These are phyloP conservation scores for Xylaria sp. DNA, from an alignment of 2,329 filamentous ascomycete species.

Conservation along the genomic window DNA sequence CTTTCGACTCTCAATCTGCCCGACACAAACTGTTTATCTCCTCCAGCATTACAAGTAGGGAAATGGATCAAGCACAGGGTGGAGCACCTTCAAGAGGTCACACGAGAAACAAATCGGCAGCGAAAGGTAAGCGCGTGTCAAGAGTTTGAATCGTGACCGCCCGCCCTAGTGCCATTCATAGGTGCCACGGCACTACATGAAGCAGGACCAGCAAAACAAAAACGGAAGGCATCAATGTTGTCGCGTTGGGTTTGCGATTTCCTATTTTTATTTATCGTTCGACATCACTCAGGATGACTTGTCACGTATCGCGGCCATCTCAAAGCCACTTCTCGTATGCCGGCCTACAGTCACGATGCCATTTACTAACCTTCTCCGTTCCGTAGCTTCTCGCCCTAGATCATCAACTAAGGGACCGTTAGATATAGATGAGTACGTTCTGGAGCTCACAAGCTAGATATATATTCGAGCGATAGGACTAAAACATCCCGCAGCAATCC, in stretches of 20 bases:
- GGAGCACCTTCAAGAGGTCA: constrained; percentile 39
- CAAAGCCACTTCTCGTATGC: neutral
- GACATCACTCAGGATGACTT: neutral
- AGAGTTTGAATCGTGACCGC: neutral
- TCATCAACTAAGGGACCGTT: constrained; percentile 82
- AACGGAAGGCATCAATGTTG: neutral
- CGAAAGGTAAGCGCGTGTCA: constrained; percentile 41
- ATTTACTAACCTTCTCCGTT: constrained; percentile 45
- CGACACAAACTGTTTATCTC: neutral
- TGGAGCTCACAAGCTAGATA: constrained; percentile 26
- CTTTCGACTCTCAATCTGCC: neutral
- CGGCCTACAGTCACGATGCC: constrained; percentile 34
- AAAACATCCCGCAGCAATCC: constrained; percentile 39
- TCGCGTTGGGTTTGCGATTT: neutral
- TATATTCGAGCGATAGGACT: constrained; percentile 3
- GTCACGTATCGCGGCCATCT: neutral
- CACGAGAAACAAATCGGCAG: constrained; percentile 46
- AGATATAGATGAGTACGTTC: constrained; percentile 76
- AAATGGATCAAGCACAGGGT: constrained; percentile 42
- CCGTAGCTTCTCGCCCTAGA: constrained; percentile 67
- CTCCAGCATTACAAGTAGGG: neutral
- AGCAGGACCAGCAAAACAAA: constrained; percentile 7
- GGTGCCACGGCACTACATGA: neutral
- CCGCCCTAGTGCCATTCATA: neutral
- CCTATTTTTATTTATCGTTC: neutral